phyloP scores from a whole-genome alignment of 2,329 filamentous ascomycete species.

The Phialophora tarda region DNA sequence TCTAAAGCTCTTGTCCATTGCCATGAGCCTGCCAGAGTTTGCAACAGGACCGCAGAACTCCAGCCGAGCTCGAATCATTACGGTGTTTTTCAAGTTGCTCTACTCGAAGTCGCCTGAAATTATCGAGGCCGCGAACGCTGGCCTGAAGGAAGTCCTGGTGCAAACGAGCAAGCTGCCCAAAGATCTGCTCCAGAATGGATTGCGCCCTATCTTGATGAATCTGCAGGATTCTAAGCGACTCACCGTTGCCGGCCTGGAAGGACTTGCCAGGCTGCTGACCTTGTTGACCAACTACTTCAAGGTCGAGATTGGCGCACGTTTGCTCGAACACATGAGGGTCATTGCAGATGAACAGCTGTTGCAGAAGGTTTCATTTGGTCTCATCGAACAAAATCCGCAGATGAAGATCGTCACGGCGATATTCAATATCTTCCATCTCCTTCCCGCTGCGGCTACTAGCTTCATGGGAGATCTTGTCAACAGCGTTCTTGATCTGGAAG shows the following conservation, averaged over 20 bases:
- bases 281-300: slow-evolving; percentile 98
- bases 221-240: slow-evolving; percentile 91
- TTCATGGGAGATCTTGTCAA: slow-evolving; percentile 92
- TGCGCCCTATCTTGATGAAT: slow-evolving; percentile 94
- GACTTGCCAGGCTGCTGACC: slow-evolving; percentile 84
- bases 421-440: slow-evolving; percentile 95
- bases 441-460: slow-evolving; percentile 84
- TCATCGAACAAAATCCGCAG: slow-evolving; percentile 87
- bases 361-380: slow-evolving; percentile 90
- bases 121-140: slow-evolving; percentile 90
- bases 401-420: slow-evolving; percentile 97
- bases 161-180: slow-evolving; percentile 93
- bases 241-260: slow-evolving; percentile 86
- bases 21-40: slow-evolving; percentile 92
- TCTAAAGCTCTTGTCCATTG: slow-evolving; percentile 88
- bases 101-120: slow-evolving; percentile 93
- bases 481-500: slow-evolving; percentile 86
- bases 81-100: slow-evolving; percentile 96
- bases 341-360: slow-evolving; percentile 81
- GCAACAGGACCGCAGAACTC: slow-evolving; percentile 70
- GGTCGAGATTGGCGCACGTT: slow-evolving; percentile 88
- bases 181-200: slow-evolving; percentile 89
- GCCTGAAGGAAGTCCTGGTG: slow-evolving; percentile 82
- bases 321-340: slow-evolving; percentile 92
- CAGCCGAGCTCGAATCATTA: slow-evolving; percentile 73